Conservation (phyloP, 164 flowering plant species). For the Euptelea pleiosperma region DNA sequence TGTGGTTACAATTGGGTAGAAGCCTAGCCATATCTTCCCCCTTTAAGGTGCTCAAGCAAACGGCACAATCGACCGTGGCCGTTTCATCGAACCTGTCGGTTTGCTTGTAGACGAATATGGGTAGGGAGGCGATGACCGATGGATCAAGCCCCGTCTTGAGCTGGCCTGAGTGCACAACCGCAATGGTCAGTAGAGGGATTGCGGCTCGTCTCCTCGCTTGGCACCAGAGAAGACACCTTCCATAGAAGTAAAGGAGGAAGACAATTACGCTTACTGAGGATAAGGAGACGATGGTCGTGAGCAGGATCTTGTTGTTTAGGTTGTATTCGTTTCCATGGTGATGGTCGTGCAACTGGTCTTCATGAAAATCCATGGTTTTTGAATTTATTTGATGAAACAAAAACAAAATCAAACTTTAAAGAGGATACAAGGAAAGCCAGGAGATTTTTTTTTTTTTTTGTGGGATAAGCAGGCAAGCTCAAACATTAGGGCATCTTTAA, state of each 20-base stretch:
- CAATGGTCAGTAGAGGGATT: slow-evolving; percentile 9
- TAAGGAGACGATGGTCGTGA: slow-evolving; percentile 29
- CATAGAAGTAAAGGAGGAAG: slow-evolving; percentile 32
- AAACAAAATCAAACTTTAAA: too few species aligned
- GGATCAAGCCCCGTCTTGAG: slow-evolving; percentile 33
- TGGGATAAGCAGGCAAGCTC: too few species aligned
- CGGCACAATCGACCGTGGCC: slow-evolving; percentile 34
- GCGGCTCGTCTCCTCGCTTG: slow-evolving; percentile 26
- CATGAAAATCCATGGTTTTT: too few species aligned
- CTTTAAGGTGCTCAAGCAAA: slow-evolving; percentile 36
- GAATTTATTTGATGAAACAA: too few species aligned
- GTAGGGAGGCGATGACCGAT: slow-evolving; percentile 35
- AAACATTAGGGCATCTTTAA: too few species aligned
- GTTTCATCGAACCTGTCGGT: background rate
- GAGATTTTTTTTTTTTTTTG: too few species aligned
- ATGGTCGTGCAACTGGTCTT: too few species aligned
- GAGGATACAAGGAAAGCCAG: too few species aligned
- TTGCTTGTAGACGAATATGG: slow-evolving; percentile 23
- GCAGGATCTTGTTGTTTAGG: slow-evolving; percentile 26
- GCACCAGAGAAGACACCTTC: slow-evolving; percentile 26
- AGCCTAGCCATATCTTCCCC: slow-evolving; percentile 33
- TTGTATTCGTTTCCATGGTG: background rate
- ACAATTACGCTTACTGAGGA: slow-evolving; percentile 22
- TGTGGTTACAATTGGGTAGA: slow-evolving; percentile 49
- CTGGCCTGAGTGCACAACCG: slow-evolving; percentile 8